Base-by-base conservation (phyloP, 768 basidiomycete species). In the Boletus reticuloceps region DNA sequence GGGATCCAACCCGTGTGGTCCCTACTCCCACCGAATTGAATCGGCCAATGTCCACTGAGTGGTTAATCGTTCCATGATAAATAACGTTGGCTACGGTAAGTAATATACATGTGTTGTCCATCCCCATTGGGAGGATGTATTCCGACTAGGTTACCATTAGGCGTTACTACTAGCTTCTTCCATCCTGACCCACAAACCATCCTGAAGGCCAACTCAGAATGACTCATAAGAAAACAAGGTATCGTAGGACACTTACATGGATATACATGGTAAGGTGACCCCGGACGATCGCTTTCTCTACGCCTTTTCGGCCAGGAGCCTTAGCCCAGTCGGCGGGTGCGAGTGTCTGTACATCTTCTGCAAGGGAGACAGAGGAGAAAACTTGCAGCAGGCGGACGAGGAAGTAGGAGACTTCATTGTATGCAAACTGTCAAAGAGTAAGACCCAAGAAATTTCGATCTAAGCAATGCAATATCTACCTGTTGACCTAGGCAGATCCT, bases 351-450 rank as follows among this genome's bases (percentile, higher is more conserved):
- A 76, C 77, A 14, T 79, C 76, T 6, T 66, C 67, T 3, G 76
- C 79, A 20, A 83, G 72, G 4, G 67, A 60, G 39, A 88, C 68
- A 2, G 64, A 62, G 5, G 75, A 76, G 67, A 84, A 85, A 11
- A 65, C 65, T 63, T 88, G 86, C 7, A 87, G 66, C 9, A 88
- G 70, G 11, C 82, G 77, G 44, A 83, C 75, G 42, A 88, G 75
- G 69, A 86, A 78, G 68, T 83, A 88, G 1, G 84, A 85, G 4
- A 77, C 69, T 62, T 86, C 83, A 55, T 85, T 77, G 67, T 87
- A 87, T 6, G 86, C 85, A 60, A 86, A 86, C 79, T 85, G 39
- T 12, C 38, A 17, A 40, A 17, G 36, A 1, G 7, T 56, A 27
- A 51, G 50, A 45, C 22, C 3, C 16, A 32, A 25, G 9, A 3